These are phyloP conservation scores for Lyophyllum atratum DNA, from an alignment of 768 basidiomycete genomes.

Conservation along the genomic window DNA sequence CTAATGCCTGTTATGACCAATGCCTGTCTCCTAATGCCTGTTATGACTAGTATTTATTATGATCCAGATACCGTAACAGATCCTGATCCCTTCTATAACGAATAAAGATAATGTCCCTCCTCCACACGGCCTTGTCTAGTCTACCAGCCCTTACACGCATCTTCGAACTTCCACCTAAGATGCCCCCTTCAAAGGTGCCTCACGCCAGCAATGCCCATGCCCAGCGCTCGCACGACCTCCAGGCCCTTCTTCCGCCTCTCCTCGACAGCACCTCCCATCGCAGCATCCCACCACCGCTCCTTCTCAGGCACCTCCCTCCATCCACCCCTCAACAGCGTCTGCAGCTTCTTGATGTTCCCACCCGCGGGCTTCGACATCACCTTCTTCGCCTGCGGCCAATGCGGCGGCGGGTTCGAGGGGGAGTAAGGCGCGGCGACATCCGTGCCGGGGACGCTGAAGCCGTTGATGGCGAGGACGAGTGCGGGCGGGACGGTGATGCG, in stretches of 20 bases:
- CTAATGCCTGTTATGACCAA: background rate
- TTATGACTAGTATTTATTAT: background rate
- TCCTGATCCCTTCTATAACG: background rate
- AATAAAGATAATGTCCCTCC: no score
- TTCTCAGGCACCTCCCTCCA: constrained; percentile 62
- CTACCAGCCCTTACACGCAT: no score
- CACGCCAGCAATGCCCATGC: constrained; percentile 36
- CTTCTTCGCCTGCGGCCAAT: constrained; percentile 44
- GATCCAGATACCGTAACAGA: background rate
- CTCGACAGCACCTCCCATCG: constrained; percentile 53
- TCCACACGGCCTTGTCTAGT: no score
- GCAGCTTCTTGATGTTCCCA: constrained; percentile 41
- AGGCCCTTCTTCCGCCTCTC: constrained; percentile 34
- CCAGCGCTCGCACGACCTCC: constrained; percentile 33
- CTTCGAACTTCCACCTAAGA: no score
- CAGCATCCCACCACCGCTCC: constrained; percentile 71
- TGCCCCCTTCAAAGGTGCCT: constrained; percentile 20
- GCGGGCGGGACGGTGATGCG: constrained; percentile 75
- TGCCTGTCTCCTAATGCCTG: background rate
- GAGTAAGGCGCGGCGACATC: constrained; percentile 41
- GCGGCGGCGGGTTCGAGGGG: constrained; percentile 45
- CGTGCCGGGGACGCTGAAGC: constrained; percentile 42
- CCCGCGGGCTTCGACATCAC: constrained; percentile 32
- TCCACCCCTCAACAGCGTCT: constrained; percentile 51
- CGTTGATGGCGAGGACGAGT: constrained; percentile 60